Evolutionary conservation across 257 asterid species (phyloP), one percentile per base, ranked within the genome.

Genomic region (Salvia hispanica): DNA sequence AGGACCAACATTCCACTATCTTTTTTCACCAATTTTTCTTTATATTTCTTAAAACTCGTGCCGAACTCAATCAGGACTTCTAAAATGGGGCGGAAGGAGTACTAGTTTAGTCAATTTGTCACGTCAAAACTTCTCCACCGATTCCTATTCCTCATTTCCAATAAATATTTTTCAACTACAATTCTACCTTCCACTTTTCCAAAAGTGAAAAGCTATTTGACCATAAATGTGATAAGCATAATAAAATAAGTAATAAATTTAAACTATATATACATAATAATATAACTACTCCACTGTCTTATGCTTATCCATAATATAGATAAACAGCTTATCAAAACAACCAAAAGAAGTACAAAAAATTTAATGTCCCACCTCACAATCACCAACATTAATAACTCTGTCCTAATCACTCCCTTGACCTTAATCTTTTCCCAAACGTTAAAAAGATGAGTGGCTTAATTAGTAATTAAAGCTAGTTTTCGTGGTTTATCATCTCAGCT

Each of bases 391-490:
- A 34, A 25, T 60, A 14, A 1, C 4, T 9, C n/a, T 53, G 51
- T 53, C 33, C 67, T 47, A 72, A 64, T 64, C 12, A 11, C 60
- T 16, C 12, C 28, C 37, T 58, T 67, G 9, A 57, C 21, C 58
- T 74, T 66, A 66, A 40, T 73, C 42, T 14, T 65, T 72, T 9
- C 61, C 50, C 7, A 56, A 25, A 25, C 31, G 31, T 25, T 25
- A 0, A 25, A 2, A 1, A 25, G 31, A 25, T 25, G 31, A 25
- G 76, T 77, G 85, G 82, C 80, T 74, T 12, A 42, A 45, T 46
- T 71, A 71, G 80, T 77, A 81, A 81, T 58, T 76, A 56, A 45
- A 4, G 8, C 6, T 0, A 67, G 4, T 13, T 25, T 9, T 12
- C 21, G 71, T 75, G 83, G 83, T 46, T 6, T 33, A 52, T 39